Evolutionary conservation across 345 rosid genomes (phyloP), one percentile per base, ranked within the genome.

Genomic region (Rhizophora apiculata): DNA sequence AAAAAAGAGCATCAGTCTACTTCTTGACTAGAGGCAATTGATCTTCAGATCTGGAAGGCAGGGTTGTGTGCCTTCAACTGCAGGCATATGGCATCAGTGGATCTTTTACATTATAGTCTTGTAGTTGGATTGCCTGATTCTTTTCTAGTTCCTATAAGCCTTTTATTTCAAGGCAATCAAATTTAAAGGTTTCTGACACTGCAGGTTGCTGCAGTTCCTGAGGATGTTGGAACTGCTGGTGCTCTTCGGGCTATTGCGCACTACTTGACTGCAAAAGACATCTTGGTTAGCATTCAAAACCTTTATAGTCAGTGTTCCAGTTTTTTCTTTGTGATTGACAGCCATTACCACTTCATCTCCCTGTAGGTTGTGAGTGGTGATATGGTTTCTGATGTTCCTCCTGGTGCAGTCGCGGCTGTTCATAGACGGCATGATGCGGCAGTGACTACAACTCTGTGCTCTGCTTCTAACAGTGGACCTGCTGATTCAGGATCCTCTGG

Each of bases 301-400:
- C 39, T 60, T 39, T 15, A 15, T 76, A 49, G 55, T 76, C 67
- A 66, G 60, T 67, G 60, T 70, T 74, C 11, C 58, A 20, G 27
- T 31, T 65, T 34, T 22, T 3, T 31, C 63, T 53, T 46, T 37
- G 63, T 27, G 66, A 29, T 77, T 72, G 63, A 34, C 39, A 6
- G 31, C 27, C 63, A 58, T 30, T 71, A 60, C 21, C 54, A 11
- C 26, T 68, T 53, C 62, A 70, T 72, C 57, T 66, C 76, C 77
- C 64, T 62, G 72, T 85, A 94, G 97, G 93, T 91, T 26, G 82
- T 94, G 73, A 91, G 96, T 81, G 98, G 97, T 75, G 98, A 94
- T 84, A 90, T 94, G 78, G 92, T 94, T 79, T 88, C 97, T 78
- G 98, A 94, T 83, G 87, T 94, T 85, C 82, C 96, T 79, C 95